These are phyloP conservation scores for Malus orientalis DNA, from an alignment of 306 rosid species.

Conservation along the genomic window DNA sequence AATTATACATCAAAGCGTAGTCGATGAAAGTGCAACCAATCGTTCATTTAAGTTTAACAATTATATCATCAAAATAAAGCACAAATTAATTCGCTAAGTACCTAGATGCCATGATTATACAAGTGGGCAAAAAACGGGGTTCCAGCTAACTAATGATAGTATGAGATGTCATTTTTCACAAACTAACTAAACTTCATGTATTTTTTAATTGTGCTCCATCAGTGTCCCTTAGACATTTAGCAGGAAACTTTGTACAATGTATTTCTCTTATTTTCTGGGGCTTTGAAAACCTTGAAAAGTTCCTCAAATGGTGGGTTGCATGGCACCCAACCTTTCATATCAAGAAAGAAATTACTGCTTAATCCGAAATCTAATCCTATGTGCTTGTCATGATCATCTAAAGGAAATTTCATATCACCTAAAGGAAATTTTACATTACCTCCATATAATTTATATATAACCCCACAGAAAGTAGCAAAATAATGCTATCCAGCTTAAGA, in stretches of 20 bases:
- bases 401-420: constrained; percentile 20
- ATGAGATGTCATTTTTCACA: not conserved
- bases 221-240: constrained; percentile 7
- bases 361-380: constrained; percentile 15
- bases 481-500: constrained; percentile 8
- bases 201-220: constrained; percentile 19
- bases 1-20: constrained; percentile 5
- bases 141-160: constrained; percentile 14
- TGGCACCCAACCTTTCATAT: constrained; percentile 13
- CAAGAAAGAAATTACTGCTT: constrained; percentile 4
- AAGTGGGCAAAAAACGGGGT: constrained; percentile 29
- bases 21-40: constrained; percentile 23
- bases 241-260: constrained; percentile 1
- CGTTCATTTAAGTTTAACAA: not conserved
- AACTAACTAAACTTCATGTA: not conserved
- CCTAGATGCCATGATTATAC: constrained; percentile 26
- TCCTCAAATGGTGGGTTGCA: not conserved
- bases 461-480: not conserved
- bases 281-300: not conserved
- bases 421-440: constrained; percentile 15
- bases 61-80: not conserved
- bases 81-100: constrained; percentile 1
- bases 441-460: not conserved
- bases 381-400: constrained; percentile 41
- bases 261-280: not conserved